Evolutionary conservation across 2,329 filamentous ascomycete genomes (phyloP).

Genomic region (Stachybotrys chartarum): DNA sequence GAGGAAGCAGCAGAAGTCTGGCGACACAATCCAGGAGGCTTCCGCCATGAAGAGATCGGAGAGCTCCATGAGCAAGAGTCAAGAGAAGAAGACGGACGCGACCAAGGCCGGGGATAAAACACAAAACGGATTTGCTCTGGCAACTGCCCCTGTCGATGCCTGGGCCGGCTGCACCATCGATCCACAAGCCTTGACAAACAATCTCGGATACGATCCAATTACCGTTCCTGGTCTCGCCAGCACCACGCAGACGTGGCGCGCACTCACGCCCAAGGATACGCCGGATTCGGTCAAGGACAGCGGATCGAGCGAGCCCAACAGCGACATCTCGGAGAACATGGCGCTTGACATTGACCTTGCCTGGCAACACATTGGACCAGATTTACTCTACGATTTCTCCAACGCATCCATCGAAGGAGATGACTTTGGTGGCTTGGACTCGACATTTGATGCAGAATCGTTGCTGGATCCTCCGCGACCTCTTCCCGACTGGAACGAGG

Average conservation of each 20-base stretch:
- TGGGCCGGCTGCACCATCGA: constrained; percentile 43
- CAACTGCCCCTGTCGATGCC: constrained; percentile 12
- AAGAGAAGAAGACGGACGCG: constrained; percentile 24
- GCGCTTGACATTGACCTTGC: constrained; percentile 45
- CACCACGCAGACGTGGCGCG: constrained; percentile 46
- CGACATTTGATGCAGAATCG: constrained; percentile 18
- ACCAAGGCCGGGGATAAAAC: constrained; percentile 22
- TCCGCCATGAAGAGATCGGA: constrained; percentile 42
- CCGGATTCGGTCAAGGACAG: constrained; percentile 58
- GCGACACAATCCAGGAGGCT: constrained; percentile 22
- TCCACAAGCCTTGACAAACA: constrained; percentile 32
- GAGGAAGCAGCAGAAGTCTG: constrained; percentile 25
- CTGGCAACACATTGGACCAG: constrained; percentile 43
- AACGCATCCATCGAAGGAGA: constrained; percentile 17
- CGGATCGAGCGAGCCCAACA: constrained; percentile 52
- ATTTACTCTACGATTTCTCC: constrained; percentile 35
- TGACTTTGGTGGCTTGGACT: constrained; percentile 15
- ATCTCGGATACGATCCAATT: constrained; percentile 22
- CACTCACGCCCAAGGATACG: constrained; percentile 54
- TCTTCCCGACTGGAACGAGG: constrained; percentile 41
- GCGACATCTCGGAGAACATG: constrained; percentile 51
- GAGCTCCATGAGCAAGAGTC: constrained; percentile 35
- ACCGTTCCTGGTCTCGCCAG: constrained; percentile 38
- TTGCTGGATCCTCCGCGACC: constrained; percentile 15
- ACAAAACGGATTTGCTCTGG: constrained; percentile 11